Base-by-base conservation (phyloP, 345 rosid genomes). In the Trapa bicornis region DNA sequence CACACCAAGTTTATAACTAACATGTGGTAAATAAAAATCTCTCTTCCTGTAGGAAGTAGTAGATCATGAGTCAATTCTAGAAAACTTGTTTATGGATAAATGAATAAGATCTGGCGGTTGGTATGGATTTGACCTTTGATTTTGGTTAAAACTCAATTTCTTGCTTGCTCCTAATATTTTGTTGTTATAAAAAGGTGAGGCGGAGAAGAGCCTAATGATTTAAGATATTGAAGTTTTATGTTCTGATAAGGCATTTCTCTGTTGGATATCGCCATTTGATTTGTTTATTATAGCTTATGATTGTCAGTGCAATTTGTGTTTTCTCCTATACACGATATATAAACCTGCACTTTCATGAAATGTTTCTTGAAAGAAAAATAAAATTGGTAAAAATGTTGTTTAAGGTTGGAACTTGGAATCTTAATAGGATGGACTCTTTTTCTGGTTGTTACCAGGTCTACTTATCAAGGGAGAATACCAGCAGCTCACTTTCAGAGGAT, bases 401-500 rank as follows among this genome's bases (percentile, higher is more conserved):
- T 47, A 2, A 6, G 15, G 9, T 47, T 50, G 54, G 54, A 50
- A 3, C 1, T 54, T 22, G 60, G 60, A 22, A 54, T 54, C 60
- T 22, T 54, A 22, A 22, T 54, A 54, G 33, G 35, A 54, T 54
- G 60, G 38, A 62, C 17, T 43, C 1, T 37, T 48, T 22, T 13
- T 6, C 53, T 68, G 33, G 33, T 64, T 14, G 22, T 69, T 75
- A 32, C 48, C 84, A 93, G 97, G 76, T 93, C 69, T 90, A 81
- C 78, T 70, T 84, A 65, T 83, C 74, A 67, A 86, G 80, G 85
- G 93, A 84, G 69, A 88, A 82, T 78, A 82, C 71, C 78, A 76
- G 84, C 56, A 89, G 89, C 73, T 76, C 97, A 70, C 80, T 80
- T 74, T 62, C 73, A 70, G 97, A 88, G 79, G 93, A 86, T 15